These are phyloP conservation scores for Ogataea paraovalis DNA, from an alignment of 805 yeast genomes.

Conservation along the genomic window DNA sequence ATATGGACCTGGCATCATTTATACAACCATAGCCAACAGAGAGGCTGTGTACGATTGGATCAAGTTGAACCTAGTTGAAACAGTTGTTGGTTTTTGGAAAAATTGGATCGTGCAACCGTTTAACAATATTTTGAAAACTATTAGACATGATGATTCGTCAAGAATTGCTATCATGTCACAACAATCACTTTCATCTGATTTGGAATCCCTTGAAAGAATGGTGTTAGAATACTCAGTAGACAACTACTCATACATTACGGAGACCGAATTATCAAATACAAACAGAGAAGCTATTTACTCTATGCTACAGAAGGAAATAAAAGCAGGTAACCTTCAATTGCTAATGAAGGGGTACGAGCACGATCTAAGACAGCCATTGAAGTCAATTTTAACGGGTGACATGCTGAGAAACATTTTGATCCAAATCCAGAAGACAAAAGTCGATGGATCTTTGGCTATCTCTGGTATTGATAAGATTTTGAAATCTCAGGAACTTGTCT, in stretches of 20 bases:
- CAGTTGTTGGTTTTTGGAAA: conserved; percentile 58
- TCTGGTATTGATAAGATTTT: conserved; percentile 86
- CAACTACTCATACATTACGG: conserved; percentile 15
- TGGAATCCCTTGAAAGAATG: conserved; percentile 83
- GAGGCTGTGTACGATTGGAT: conserved; percentile 54
- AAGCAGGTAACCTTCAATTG: conserved; percentile 72
- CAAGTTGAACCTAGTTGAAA: conserved; percentile 55
- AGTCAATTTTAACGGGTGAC: conserved; percentile 60
- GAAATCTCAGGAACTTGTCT: conserved; percentile 89
- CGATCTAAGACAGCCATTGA: conserved; percentile 68
- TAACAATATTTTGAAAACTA: conserved; percentile 65
- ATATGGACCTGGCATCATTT: conserved; percentile 52
- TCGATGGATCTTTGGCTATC: conserved; percentile 88
- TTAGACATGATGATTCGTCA: conserved; percentile 76
- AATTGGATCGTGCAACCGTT: conserved; percentile 86
- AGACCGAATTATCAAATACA: neutral
- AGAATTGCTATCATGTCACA: conserved; percentile 75
- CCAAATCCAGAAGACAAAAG: conserved; percentile 94
- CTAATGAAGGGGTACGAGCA: conserved; percentile 78
- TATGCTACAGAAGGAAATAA: conserved; percentile 45
- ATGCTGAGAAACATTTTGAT: conserved; percentile 74
- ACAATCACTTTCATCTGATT: conserved; percentile 72
- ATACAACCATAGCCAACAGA: conserved; percentile 46
- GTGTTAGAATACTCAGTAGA: conserved; percentile 64
- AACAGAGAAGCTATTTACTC: conserved; percentile 16